A percentile compares a stretch with the other conserved stretches of the same genome.
Evolutionary conservation across 2,329 filamentous ascomycete genomes (phyloP).

Genomic region (Tolypocladium nubicola): DNA sequence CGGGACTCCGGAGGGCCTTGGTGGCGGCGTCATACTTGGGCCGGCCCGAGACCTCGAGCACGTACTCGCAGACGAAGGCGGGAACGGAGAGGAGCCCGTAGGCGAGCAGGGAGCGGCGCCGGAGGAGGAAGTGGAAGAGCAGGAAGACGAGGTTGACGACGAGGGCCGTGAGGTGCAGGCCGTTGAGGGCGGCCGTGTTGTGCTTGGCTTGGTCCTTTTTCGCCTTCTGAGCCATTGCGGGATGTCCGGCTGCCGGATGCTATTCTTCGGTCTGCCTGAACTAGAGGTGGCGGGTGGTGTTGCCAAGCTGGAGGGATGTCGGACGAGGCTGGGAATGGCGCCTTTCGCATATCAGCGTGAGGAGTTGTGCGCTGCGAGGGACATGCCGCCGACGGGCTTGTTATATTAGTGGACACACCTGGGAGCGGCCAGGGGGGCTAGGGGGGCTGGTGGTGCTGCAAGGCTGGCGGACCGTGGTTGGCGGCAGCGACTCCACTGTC

Average conservation of each 20-base stretch:
- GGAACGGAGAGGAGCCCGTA: constrained; percentile 68
- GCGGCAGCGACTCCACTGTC: neutral
- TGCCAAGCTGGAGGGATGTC: neutral
- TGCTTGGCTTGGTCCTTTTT: constrained; percentile 61
- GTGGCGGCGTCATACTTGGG: constrained; percentile 59
- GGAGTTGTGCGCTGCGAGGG: neutral
- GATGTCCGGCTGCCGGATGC: neutral
- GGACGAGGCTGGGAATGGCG: neutral
- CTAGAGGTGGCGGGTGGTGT: no score
- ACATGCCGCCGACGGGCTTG: neutral
- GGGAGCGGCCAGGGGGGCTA: neutral
- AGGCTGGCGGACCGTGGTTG: neutral
- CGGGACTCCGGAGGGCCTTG: constrained; percentile 59
- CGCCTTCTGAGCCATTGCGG: constrained; percentile 49
- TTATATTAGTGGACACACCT: neutral
- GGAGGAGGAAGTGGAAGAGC: constrained; percentile 56
- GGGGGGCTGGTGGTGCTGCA: neutral
- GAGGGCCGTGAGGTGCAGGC: constrained; percentile 69
- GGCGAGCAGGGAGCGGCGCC: constrained; percentile 50
- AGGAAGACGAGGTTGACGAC: constrained; percentile 66
- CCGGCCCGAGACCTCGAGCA: constrained; percentile 75
- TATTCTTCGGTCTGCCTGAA: neutral
- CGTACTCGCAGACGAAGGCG: constrained; percentile 68
- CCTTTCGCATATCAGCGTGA: neutral
- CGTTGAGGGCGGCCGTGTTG: constrained; percentile 68